Evolutionary conservation across 495 filamentous ascomycete genomes (phyloP).

Genomic region (Penicillium chermesinum): DNA sequence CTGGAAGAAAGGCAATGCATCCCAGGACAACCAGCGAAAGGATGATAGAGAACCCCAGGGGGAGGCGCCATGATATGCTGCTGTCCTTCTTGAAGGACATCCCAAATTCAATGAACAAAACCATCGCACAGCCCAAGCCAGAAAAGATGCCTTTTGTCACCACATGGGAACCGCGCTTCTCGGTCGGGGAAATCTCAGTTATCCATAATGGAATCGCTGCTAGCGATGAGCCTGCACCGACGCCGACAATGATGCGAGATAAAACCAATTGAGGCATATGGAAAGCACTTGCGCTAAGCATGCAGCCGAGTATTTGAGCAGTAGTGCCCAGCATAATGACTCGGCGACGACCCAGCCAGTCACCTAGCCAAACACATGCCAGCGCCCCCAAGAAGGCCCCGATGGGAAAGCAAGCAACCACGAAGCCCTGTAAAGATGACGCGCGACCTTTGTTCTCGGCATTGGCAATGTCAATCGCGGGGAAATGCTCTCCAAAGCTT

Average conservation of each 20-base stretch:
- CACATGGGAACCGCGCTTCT: conserved; percentile 54
- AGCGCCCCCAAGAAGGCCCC: conserved; percentile 55
- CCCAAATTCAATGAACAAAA: conserved; percentile 51
- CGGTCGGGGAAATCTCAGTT: conserved; percentile 54
- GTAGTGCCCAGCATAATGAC: conserved; percentile 47
- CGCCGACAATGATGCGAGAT: conserved; percentile 45
- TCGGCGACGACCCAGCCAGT: conserved; percentile 51
- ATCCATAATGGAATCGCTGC: conserved; percentile 62
- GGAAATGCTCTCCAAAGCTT: conserved; percentile 19
- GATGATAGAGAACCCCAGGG: conserved; percentile 42
- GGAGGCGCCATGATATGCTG: conserved; percentile 45
- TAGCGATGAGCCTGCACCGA: conserved; percentile 58
- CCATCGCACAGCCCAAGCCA: conserved; percentile 50
- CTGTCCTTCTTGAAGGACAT: conserved; percentile 38
- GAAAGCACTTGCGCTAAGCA: conserved; percentile 51
- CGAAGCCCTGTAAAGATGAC: conserved; percentile 24
- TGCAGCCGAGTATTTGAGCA: conserved; percentile 52
- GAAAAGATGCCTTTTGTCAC: conserved; percentile 56
- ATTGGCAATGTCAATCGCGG: conserved; percentile 15
- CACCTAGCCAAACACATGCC: conserved; percentile 48
- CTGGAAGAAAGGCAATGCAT: conserved; percentile 37
- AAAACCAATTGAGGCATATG: conserved; percentile 52
- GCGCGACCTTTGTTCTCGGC: conserved; percentile 9
- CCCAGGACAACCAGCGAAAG: conserved; percentile 17
- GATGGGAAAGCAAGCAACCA: conserved; percentile 56